Evolutionary conservation across 2,329 filamentous ascomycete species (phyloP).

Genomic region (Alternaria hordeiaustralica): DNA sequence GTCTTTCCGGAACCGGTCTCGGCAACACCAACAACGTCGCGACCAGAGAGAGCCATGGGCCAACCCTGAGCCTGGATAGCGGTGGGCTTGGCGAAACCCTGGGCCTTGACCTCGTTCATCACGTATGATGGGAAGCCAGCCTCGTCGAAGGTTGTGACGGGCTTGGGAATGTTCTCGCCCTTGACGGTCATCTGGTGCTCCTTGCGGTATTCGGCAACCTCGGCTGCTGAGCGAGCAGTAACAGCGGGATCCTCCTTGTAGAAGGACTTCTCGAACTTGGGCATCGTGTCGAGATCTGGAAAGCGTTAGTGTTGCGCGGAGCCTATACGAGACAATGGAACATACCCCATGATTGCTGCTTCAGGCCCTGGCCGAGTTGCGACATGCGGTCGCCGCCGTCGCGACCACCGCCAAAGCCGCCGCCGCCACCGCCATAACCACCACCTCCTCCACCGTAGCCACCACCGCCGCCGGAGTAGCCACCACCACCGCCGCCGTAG

Average conservation of each 20-base stretch:
- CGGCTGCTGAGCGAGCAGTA: conserved; percentile 71
- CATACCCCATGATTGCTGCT: conserved; percentile 88
- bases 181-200: conserved; percentile 84
- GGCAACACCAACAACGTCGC: conserved; percentile 97
- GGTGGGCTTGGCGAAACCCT: conserved; percentile 92
- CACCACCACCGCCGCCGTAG: conserved; percentile 61
- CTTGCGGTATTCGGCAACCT: conserved; percentile 87
- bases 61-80: conserved; percentile 98
- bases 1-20: conserved; percentile 99
- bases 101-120: conserved; percentile 97
- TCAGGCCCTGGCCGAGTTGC: conserved; percentile 83
- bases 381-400: conserved; percentile 90
- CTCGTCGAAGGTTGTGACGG: conserved; percentile 96
- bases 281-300: conserved; percentile 75
- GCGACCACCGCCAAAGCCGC: conserved; percentile 60
- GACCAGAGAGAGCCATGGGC: conserved; percentile 98
- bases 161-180: conserved; percentile 83
- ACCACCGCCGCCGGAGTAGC: conserved; percentile 52
- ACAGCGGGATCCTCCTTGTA: conserved; percentile 95
- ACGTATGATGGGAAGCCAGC: conserved; percentile 97
- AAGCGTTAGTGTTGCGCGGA: conserved; percentile 30
- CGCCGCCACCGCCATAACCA: conserved; percentile 28
- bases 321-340: conserved; percentile 24
- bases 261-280: conserved; percentile 99
- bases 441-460: conserved; percentile 65